These are phyloP conservation scores for Coleophoma crateriformis DNA, from an alignment of 2,329 filamentous ascomycete species.

Conservation along the genomic window DNA sequence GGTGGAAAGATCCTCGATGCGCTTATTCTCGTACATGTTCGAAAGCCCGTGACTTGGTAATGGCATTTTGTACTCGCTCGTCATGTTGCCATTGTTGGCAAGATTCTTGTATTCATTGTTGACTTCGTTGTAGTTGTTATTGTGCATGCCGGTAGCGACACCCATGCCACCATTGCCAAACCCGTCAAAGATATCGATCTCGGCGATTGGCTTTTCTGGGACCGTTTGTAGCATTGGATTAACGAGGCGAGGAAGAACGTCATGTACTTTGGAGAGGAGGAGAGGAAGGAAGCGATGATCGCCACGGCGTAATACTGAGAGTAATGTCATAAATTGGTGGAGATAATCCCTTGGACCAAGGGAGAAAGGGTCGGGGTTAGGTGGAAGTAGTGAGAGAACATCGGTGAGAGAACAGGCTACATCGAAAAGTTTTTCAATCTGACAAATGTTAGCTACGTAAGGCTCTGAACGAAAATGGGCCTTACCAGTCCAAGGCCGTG, in stretches of 20 bases:
- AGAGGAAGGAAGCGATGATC: conserved; percentile 73
- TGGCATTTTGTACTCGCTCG: not conserved
- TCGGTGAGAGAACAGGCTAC: conserved; percentile 69
- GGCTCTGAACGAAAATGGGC: not conserved
- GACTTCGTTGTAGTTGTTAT: conserved; percentile 19
- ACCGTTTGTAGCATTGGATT: conserved; percentile 55
- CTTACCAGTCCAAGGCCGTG: conserved; percentile 68
- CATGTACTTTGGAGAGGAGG: conserved; percentile 69
- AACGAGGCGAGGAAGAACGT: conserved; percentile 58
- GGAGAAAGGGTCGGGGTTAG: conserved; percentile 56
- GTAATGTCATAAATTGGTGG: conserved; percentile 59
- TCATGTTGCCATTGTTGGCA: conserved; percentile 14
- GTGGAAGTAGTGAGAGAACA: conserved; percentile 60
- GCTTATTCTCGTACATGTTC: conserved; percentile 1
- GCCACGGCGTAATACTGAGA: conserved; percentile 68
- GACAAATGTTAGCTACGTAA: conserved; percentile 5
- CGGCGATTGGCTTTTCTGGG: conserved; percentile 41
- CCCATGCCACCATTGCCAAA: conserved; percentile 59
- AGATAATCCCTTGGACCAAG: conserved; percentile 69
- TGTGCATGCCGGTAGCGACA: conserved; percentile 19
- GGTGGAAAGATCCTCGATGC: not conserved
- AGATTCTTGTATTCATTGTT: conserved; percentile 24
- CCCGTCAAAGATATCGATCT: conserved; percentile 60
- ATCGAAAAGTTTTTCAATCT: conserved; percentile 76
- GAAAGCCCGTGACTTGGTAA: not conserved